These are phyloP conservation scores for Yarrowia sp. DNA, from an alignment of 805 yeast species.

Conservation along the genomic window DNA sequence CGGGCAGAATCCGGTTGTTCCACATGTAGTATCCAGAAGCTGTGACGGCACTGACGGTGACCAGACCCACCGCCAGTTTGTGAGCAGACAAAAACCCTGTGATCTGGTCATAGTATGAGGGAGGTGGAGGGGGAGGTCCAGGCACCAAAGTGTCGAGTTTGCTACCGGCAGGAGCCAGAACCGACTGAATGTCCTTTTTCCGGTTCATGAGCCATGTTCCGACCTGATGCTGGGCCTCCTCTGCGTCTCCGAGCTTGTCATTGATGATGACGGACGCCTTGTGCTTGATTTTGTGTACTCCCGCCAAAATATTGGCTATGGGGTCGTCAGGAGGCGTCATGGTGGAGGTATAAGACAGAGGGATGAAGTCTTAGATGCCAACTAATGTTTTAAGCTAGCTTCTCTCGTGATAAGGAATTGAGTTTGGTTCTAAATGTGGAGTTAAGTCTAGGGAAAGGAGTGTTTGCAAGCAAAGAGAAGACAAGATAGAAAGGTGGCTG, in stretches of 20 bases:
- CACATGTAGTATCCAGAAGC: constrained; percentile 43
- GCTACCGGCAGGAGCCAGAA: not conserved
- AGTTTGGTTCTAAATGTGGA: not conserved
- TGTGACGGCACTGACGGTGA: constrained; percentile 42
- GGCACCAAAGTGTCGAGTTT: constrained; percentile 20
- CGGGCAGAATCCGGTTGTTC: constrained; percentile 35
- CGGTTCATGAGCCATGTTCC: constrained; percentile 28
- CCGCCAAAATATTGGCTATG: constrained; percentile 34
- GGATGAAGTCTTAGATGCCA: not conserved
- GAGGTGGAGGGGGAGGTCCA: constrained; percentile 47
- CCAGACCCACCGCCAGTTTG: constrained; percentile 43
- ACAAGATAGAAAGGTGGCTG: no score
- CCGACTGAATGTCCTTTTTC: constrained; percentile 28
- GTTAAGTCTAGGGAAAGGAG: no score
- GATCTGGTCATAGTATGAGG: constrained; percentile 40
- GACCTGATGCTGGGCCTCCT: constrained; percentile 32
- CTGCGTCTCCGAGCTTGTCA: constrained; percentile 25
- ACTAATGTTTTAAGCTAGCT: constrained; percentile 6
- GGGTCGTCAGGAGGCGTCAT: constrained; percentile 39
- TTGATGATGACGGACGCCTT: constrained; percentile 31
- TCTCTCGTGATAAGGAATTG: constrained; percentile 36
- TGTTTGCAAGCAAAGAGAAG: no score
- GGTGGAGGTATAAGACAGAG: constrained; percentile 1
- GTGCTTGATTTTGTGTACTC: constrained; percentile 32
- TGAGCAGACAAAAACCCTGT: constrained; percentile 46